Base-by-base conservation (phyloP, 2,329 filamentous ascomycete species). In the Colletotrichum sp. region DNA sequence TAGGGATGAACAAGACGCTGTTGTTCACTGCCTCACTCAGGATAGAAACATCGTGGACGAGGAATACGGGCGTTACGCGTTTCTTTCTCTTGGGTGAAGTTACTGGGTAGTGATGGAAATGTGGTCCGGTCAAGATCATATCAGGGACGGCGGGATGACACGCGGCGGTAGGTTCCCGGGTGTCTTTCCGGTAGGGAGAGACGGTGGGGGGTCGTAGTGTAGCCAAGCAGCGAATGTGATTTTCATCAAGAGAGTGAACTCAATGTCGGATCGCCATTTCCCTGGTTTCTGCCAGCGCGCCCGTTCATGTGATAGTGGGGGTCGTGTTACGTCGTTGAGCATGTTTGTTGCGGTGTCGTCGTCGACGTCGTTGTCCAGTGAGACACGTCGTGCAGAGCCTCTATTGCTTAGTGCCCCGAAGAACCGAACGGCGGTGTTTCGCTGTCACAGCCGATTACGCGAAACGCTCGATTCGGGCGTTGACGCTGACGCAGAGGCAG, bases 221-320 rank as follows among this genome's bases (percentile, higher is more conserved):
- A 52, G 43, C 43, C n/a, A 52, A 52, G 43, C 43, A 52, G 43
- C 43, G n/a, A 52, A 18, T 13, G n/a, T 3, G 27, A 28, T 70
- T 13, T 70, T 48, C 67, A 52, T 52, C 56, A 39, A 43, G 22
- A 43, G 22, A 22, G 34, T 28, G 27, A 73, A 73, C 43, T 64
- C 70, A 68, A 30, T 65, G 70, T 48, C 58, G 55, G 48, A 75
- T 67, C 55, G 65, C 58, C 39, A 73, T 52, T 34, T 55, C 43
- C 34, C 66, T 25, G 28, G 34, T 52, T 16, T 15, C 4, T 36
- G 34, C 6, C 30, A 28, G n/a, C 15, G 25, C 39, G 43, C 43
- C 43, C 43, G 58, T 68, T 74, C 70, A 73, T 75, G 74, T 74
- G 64, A 65, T 36, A 60, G 74, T 73, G 74, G 70, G 48, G 71